These are phyloP conservation scores for Hyaloraphidium curvatum DNA, from an alignment of 192 early-diverging fungal genomes.

Conservation along the genomic window DNA sequence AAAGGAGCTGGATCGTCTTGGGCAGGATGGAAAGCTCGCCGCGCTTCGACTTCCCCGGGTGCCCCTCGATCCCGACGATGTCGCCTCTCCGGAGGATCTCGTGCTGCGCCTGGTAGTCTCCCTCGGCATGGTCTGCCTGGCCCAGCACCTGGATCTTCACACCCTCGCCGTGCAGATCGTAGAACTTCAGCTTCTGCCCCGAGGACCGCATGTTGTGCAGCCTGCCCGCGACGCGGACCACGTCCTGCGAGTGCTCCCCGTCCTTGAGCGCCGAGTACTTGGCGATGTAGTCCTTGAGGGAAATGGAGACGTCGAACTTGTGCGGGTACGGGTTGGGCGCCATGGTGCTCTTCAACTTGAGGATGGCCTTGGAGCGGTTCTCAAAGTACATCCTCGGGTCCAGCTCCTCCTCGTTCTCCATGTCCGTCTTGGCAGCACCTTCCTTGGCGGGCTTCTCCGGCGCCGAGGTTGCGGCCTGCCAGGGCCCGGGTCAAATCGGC, in stretches of 20 bases:
- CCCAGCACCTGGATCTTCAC: constrained; percentile 92
- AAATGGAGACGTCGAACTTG: constrained; percentile 87
- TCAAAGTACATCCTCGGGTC: constrained; percentile 92
- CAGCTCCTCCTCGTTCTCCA: constrained; percentile 61
- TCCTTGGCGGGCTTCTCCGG: constrained; percentile 26
- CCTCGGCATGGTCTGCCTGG: constrained; percentile 37
- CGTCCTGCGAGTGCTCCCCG: constrained; percentile 43
- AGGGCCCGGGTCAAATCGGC: too few relatives aligned
- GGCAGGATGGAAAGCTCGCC: constrained; percentile 95
- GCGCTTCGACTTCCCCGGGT: constrained; percentile 76
- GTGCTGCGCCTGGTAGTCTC: constrained; percentile 56
- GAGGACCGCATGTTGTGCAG: constrained; percentile 90
- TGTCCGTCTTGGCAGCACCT: too few relatives aligned
- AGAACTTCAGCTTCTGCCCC: constrained; percentile 82
- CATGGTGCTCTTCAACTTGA: constrained; percentile 57
- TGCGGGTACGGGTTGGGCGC: constrained; percentile 90
- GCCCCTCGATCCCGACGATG: constrained; percentile 82
- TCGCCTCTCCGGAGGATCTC: constrained; percentile 79
- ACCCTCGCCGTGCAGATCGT: constrained; percentile 84
- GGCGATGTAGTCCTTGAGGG: constrained; percentile 66
- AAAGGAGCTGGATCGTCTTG: constrained; percentile 61
- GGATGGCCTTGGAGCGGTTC: constrained; percentile 69
- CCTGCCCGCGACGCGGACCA: constrained; percentile 70
- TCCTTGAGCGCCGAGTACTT: constrained; percentile 51
- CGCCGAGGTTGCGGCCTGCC: constrained; percentile 19